A percentile compares a stretch with the other conserved stretches of the same genome.
Conservation (phyloP, 371 early-diverging fungal species). For the Apophysomyces sp. region DNA sequence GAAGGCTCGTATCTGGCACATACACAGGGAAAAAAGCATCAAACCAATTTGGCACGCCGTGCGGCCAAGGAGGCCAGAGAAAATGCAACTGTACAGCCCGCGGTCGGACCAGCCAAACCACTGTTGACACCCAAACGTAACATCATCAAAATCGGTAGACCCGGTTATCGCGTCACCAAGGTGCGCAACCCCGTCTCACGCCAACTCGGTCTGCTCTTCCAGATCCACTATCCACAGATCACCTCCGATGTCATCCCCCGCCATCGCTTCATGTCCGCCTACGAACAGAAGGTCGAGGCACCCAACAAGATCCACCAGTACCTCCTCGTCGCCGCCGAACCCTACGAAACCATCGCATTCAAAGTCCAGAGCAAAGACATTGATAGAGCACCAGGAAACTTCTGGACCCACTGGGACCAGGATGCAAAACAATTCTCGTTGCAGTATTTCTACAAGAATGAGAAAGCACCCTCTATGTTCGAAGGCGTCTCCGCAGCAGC, state of each 20-base stretch:
- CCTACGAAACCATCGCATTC: constrained; percentile 95
- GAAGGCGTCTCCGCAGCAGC: constrained; percentile 3
- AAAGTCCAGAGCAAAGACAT: constrained; percentile 93
- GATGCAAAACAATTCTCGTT: constrained; percentile 86
- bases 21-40: constrained; percentile 99
- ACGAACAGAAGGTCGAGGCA: constrained; percentile 91
- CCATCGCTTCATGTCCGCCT: constrained; percentile 98
- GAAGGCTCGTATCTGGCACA: constrained; percentile 97
- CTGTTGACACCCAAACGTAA: constrained; percentile 48
- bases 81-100: constrained; percentile 50
- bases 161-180: constrained; percentile 96
- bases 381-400: constrained; percentile 79
- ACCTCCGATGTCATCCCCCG: constrained; percentile 75
- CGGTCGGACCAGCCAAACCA: constrained; percentile 54
- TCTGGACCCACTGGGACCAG: constrained; percentile 95
- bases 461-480: constrained; percentile 1
- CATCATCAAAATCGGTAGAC: constrained; percentile 95
- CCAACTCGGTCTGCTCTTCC: constrained; percentile 91
- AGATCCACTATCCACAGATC: constrained; percentile 93
- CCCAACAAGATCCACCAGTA: constrained; percentile 93
- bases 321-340: constrained; percentile 93
- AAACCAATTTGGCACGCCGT: constrained; percentile 91
- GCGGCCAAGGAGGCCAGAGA: constrained; percentile 91
- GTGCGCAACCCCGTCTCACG: constrained; percentile 85
- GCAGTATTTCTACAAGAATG: constrained; percentile 78